Percentiles rank a stretch among this genome's conserved stretches.
Conservation (phyloP, 805 yeast species). For the Schwanniomyces occidentalis region DNA sequence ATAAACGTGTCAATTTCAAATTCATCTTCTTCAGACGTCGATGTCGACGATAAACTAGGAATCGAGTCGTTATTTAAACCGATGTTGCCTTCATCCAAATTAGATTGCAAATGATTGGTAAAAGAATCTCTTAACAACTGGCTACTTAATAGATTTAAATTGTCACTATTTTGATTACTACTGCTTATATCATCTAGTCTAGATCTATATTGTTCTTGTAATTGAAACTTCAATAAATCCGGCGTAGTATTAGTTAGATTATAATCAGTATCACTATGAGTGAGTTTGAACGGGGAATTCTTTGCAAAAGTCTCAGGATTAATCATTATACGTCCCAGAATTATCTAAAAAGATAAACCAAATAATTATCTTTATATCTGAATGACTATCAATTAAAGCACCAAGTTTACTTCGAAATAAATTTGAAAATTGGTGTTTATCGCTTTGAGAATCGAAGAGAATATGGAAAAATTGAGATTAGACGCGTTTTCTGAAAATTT, state of each 20-base stretch:
- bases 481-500: too few species aligned
- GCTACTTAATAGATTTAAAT: slow-evolving; percentile 16
- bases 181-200: slow-evolving; percentile 17
- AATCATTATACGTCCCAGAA: slow-evolving; percentile 30
- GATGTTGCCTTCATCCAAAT: slow-evolving; percentile 27
- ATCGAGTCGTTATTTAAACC: slow-evolving; percentile 15
- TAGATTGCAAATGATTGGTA: slow-evolving; percentile 34
- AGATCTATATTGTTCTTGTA: slow-evolving; percentile 39
- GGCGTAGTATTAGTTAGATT: slow-evolving; percentile 42
- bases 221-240: slow-evolving; percentile 43
- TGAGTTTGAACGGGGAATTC: slow-evolving; percentile 37
- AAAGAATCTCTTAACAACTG: slow-evolving; percentile 30
- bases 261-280: slow-evolving; percentile 25
- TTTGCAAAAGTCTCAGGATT: slow-evolving; percentile 36
- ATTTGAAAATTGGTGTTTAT: too few species aligned
- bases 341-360: too few species aligned
- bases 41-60: slow-evolving; percentile 18
- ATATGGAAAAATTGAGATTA: too few species aligned
- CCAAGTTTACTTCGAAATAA: too few species aligned
- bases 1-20: slow-evolving; percentile 16
- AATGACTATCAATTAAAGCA: too few species aligned
- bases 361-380: too few species aligned
- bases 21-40: slow-evolving; percentile 20
- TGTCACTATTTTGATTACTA: slow-evolving; percentile 11
- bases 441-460: too few species aligned